Percentiles rank a stretch among this genome's conserved stretches.
phyloP scores from a whole-genome alignment of 441 rosid species.

The Eutrema salsugineum region DNA sequence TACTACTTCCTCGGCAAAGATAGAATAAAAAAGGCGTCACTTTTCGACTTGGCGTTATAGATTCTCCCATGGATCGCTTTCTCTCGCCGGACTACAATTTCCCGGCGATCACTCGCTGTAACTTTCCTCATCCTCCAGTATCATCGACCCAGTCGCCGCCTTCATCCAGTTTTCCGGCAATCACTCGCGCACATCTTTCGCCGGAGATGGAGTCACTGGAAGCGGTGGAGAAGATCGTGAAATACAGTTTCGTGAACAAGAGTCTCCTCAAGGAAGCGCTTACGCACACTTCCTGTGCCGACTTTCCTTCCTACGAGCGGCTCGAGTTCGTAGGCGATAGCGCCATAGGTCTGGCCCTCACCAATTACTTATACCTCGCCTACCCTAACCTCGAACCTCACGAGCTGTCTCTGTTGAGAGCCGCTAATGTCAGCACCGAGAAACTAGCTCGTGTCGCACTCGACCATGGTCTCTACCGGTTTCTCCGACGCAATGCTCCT shows the following conservation, averaged over 20 bases:
- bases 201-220: constrained; percentile 37
- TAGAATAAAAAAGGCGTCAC: constrained; percentile 5
- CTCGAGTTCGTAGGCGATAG: constrained; percentile 93
- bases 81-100: constrained; percentile 11
- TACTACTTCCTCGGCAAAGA: too few relatives aligned
- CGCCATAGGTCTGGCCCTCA: constrained; percentile 46
- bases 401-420: constrained; percentile 46
- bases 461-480: constrained; percentile 43
- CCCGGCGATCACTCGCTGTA: background rate
- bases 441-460: constrained; percentile 78
- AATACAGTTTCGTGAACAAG: constrained; percentile 45
- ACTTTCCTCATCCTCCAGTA: background rate
- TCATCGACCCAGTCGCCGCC: background rate
- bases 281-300: constrained; percentile 54
- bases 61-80: constrained; percentile 21
- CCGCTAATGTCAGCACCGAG: constrained; percentile 76
- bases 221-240: constrained; percentile 50
- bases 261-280: constrained; percentile 55
- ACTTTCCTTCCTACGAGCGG: constrained; percentile 47
- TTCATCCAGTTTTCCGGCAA: background rate
- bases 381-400: constrained; percentile 56
- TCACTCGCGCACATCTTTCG: background rate
- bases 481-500: constrained; percentile 43
- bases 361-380: constrained; percentile 43
- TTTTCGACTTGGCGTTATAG: background rate